These are phyloP conservation scores for Fomitopsis betulina DNA, from an alignment of 1,284 basidiomycete species.

Conservation along the genomic window DNA sequence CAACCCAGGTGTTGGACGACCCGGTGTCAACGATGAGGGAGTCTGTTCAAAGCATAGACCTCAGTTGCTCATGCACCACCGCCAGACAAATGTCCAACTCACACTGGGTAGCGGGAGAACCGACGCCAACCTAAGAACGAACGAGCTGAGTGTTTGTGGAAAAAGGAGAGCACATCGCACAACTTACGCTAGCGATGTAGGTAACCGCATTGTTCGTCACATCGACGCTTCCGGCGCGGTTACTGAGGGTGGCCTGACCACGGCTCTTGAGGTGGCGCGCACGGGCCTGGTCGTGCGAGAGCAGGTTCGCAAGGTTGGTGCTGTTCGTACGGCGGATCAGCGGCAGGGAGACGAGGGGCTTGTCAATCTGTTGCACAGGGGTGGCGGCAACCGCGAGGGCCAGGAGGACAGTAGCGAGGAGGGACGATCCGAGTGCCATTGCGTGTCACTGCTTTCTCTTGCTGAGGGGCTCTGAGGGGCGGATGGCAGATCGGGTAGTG, in stretches of 20 bases:
- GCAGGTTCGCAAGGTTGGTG: conserved; percentile 19
- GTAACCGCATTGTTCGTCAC: conserved; percentile 36
- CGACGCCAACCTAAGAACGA: conserved; percentile 26
- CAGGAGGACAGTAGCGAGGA: conserved; percentile 16
- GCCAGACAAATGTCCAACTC: conserved; percentile 4
- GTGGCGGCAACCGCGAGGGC: conserved; percentile 18
- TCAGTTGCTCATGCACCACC: not conserved
- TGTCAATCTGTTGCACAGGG: conserved; percentile 19
- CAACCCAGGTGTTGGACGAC: conserved; percentile 65
- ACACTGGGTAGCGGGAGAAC: conserved; percentile 31
- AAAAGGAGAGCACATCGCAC: too few species aligned
- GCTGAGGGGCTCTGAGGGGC: not conserved
- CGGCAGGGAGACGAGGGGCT: conserved; percentile 20
- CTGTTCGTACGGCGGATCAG: conserved; percentile 25
- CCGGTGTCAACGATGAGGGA: conserved; percentile 28
- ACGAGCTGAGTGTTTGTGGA: not conserved
- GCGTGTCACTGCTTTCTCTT: not conserved
- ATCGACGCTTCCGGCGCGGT: conserved; percentile 20
- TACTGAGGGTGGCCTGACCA: conserved; percentile 13
- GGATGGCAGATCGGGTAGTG: conserved; percentile 1
- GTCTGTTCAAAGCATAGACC: conserved; percentile 14
- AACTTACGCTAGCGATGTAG: conserved; percentile 27
- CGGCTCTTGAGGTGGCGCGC: conserved; percentile 16
- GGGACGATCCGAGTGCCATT: conserved; percentile 12
- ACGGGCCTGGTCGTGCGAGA: conserved; percentile 23